Evolutionary conservation across 78 protist species (phyloP), one percentile per base, ranked within the genome.

Genomic region (Dictyostelium purpureum): DNA sequence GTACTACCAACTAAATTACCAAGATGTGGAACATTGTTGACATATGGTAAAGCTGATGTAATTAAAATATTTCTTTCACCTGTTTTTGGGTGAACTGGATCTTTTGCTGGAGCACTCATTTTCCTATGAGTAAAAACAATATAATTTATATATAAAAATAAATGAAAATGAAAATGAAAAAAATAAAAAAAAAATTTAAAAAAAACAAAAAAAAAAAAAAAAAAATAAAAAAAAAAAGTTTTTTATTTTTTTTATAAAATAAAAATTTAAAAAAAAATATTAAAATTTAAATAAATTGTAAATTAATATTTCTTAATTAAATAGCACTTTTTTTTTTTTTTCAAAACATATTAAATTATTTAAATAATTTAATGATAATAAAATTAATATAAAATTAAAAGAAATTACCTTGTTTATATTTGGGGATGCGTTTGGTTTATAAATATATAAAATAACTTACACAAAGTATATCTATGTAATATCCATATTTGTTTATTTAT

Each of bases 1-100:
- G 96, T 97, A 45, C 98, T 95, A 61, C 98, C 98, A 61, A 97
- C 94, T 56, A 97, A 90, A 88, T 97, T 97, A 42, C 95, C 95
- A 14, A 90, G 63, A 81, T 93, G 96, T 73, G 96, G 96, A 28
- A 93, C 96, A 74, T 93, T 93, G 63, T 93, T 93, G 5, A 93
- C 96, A 28, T 85, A 87, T 37, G 90, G 93, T 24, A 87, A 79
- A 18, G 96, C 96, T n/a, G 83, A 65, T 24, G 98, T 97, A 42
- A 97, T 71, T 24, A 97, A 83, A 18, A 97, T 65, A 71, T 97
- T 97, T 78, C 97, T 93, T 59, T 73, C 38, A 33, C 94, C 97
- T 40, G 51, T 40, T n/a, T 67, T 56, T 35, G 96, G 97, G 26
- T 67, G 63, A 24, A 65, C 40, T 63, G 71, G 71, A 28, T 14